These are phyloP conservation scores for Colletotrichum lini DNA, from an alignment of 2,329 filamentous ascomycete genomes.

Conservation along the genomic window DNA sequence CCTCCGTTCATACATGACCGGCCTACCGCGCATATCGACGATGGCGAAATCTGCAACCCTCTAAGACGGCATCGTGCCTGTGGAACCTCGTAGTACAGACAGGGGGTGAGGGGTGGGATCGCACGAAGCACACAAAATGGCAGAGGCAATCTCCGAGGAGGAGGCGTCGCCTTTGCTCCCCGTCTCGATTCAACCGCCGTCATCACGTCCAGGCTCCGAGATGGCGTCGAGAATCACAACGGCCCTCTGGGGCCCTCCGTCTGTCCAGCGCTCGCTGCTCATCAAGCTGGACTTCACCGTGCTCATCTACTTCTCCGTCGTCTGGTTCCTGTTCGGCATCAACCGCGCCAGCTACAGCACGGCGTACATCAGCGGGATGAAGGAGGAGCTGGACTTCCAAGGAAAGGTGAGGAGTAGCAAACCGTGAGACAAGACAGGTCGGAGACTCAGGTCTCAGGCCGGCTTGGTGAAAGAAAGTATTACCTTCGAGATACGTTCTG, in stretches of 20 bases:
- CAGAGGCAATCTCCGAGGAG: constrained; percentile 8
- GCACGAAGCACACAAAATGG: constrained; percentile 12
- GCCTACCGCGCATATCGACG: background rate
- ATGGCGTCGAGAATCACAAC: constrained; percentile 26
- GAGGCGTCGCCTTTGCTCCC: constrained; percentile 32
- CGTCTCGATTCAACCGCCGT: background rate
- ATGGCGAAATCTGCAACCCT: constrained; percentile 39
- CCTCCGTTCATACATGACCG: background rate
- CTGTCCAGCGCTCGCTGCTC: constrained; percentile 48
- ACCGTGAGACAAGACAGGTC: background rate
- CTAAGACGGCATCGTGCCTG: constrained; percentile 33
- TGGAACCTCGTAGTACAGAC: constrained; percentile 9
- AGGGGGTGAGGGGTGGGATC: too few relatives aligned
- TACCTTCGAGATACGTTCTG: background rate
- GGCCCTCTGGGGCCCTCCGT: constrained; percentile 40
- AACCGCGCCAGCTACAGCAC: constrained; percentile 60
- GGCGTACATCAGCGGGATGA: constrained; percentile 60
- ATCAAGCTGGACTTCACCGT: constrained; percentile 58
- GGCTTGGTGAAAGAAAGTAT: too few relatives aligned
- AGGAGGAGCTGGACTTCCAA: constrained; percentile 53
- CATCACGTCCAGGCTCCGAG: background rate
- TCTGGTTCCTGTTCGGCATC: constrained; percentile 64
- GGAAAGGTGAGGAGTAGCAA: constrained; percentile 47
- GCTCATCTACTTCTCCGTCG: constrained; percentile 60
- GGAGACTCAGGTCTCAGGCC: too few relatives aligned